A percentile compares a stretch with the other conserved stretches of the same genome.
Conservation (phyloP, 176 grass and related monocot genomes). For the Avena insularis region DNA sequence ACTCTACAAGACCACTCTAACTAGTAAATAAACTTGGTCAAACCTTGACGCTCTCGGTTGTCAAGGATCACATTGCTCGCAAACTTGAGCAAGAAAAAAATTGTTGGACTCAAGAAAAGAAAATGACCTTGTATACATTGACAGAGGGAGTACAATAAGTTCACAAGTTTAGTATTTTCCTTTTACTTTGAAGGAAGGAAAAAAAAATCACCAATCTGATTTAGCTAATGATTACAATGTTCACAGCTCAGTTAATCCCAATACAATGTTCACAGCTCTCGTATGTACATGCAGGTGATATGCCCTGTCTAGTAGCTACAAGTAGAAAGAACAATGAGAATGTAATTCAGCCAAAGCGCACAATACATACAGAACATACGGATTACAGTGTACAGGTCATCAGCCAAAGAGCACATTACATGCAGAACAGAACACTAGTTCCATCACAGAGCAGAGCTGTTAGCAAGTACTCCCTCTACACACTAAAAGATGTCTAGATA, state of each 20-base stretch:
- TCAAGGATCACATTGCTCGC: too few species aligned
- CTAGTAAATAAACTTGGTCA: too few species aligned
- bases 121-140: too few species aligned
- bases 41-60: too few species aligned
- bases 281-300: neutral
- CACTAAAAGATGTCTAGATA: too few species aligned
- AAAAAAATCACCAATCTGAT: neutral
- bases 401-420: neutral
- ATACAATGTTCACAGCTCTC: slow-evolving; percentile 15
- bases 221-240: neutral
- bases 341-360: neutral
- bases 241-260: too few species aligned
- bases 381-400: neutral
- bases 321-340: neutral
- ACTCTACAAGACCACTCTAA: too few species aligned
- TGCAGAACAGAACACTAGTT: neutral
- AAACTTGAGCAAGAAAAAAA: too few species aligned
- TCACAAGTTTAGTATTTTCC: too few species aligned
- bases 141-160: too few species aligned
- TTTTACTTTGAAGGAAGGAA: neutral
- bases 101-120: too few species aligned
- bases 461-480: neutral
- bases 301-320: neutral
- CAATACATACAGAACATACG: neutral
- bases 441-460: neutral